Base-by-base conservation (phyloP, 495 filamentous ascomycete species). In the Penicillium parvum region DNA sequence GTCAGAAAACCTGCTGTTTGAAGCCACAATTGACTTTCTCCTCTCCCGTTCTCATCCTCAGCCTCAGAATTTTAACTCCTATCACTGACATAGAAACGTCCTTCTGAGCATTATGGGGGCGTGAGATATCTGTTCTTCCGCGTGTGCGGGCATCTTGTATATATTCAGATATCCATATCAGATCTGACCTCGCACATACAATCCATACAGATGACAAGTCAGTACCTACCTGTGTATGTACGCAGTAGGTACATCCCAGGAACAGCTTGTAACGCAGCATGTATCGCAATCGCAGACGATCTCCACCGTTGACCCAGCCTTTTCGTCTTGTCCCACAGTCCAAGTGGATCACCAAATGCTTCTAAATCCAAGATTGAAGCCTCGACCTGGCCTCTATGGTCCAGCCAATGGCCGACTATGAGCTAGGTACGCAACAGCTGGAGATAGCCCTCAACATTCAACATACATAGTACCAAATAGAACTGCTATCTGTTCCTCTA, bases 311-410 rank as follows among this genome's bases (percentile, higher is more conserved):
- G 42, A 47, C 40, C 45, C 39, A 43, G 49, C 21, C 46, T 40
- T 47, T 52, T 30, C 32, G 17, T 43, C 36, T 30, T 42, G 39
- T 50, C 43, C 49, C 56, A 56, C 33, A 37, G 19, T 22, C 40
- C 30, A 50, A 46, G 56, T 60, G 56, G 56, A 57, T 43, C 53
- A 30, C 9, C 37, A 20, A 49, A 50, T 47, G 39, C 50, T 50
- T 49, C 51, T 40, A 29, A 50, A 32, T 45, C 43, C 43, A 32
- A 37, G n/a, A 35, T 46, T 46, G 40, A 49, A 52, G 55, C 45
- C 55, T 55, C 48, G 43, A 43, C 49, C 18, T 9, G 40, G 28
- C 42, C 33, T 34, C 46, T 8, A 16, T 23, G 50, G 50, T 45
- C 45, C 42, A 43, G 28, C 45, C 42, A 23, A 8, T 15, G 22